Conservation (phyloP, 257 asterid species). For the Solanum megistacrolobum region DNA sequence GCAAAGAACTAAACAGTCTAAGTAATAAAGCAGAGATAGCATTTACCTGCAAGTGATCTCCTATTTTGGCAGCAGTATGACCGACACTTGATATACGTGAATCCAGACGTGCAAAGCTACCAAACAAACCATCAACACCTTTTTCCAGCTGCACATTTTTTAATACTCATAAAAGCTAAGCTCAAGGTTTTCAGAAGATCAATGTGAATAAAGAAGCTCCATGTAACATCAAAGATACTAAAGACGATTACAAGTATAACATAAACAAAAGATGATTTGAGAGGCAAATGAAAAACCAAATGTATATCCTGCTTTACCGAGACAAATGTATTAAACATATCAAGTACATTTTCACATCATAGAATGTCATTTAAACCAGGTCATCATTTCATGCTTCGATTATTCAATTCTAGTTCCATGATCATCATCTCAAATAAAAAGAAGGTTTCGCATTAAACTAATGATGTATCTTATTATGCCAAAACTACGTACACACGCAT, state of each 20-base stretch:
- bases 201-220: neutral
- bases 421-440: neutral
- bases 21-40: neutral
- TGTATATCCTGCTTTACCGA: neutral
- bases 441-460: neutral
- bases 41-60: constrained; percentile 89
- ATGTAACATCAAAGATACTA: neutral
- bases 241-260: neutral
- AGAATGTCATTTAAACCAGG: neutral
- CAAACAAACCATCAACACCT: constrained; percentile 97
- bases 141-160: constrained; percentile 67
- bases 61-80: constrained; percentile 99
- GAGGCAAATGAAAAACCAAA: neutral
- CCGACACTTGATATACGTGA: constrained; percentile 97
- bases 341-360: neutral
- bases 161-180: neutral
- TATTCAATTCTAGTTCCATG: neutral
- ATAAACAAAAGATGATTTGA: neutral
- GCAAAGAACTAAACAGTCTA: neutral
- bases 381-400: neutral
- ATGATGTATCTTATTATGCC: neutral
- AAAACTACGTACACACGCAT: neutral
- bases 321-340: neutral
- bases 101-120: constrained; percentile 92
- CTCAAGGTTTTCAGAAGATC: neutral